A percentile compares a stretch with the other conserved stretches of the same genome.
phyloP scores from a whole-genome alignment of 1,284 basidiomycete species.

The Malassezia sp. region DNA sequence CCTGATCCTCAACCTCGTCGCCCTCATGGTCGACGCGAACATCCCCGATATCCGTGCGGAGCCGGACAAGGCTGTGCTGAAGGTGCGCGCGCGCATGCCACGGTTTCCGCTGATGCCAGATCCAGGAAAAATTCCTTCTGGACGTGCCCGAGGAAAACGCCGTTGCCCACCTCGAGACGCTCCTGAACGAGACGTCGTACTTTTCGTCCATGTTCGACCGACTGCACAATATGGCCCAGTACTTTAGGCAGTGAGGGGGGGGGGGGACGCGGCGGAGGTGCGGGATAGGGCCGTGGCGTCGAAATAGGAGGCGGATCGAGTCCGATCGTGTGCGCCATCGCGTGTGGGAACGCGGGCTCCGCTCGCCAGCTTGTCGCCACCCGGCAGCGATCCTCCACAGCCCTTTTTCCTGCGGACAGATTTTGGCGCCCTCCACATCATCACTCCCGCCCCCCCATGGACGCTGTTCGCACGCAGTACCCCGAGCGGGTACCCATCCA shows the following conservation, averaged over 20 bases:
- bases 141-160: conserved; percentile 62
- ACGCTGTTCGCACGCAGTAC: conserved; percentile 7
- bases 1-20: conserved; percentile 87
- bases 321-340: too few relatives aligned
- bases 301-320: too few relatives aligned
- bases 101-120: too few relatives aligned
- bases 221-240: conserved; percentile 45
- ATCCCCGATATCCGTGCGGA: conserved; percentile 88
- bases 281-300: too few relatives aligned
- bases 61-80: conserved; percentile 55
- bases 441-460: background rate
- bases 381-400: too few relatives aligned
- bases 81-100: too few relatives aligned
- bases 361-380: too few relatives aligned
- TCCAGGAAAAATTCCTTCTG: conserved; percentile 91
- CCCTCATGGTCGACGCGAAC: conserved; percentile 94
- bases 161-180: conserved; percentile 84
- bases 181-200: conserved; percentile 89
- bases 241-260: conserved; percentile 38
- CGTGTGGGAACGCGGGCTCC: too few relatives aligned
- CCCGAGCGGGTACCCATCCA: conserved; percentile 14
- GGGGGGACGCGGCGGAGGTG: too few relatives aligned
- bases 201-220: conserved; percentile 68
- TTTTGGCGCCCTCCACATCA: background rate
- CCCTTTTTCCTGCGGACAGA: background rate